Base-by-base conservation (phyloP, 2,329 filamentous ascomycete species). In the Anthostomella pinea region DNA sequence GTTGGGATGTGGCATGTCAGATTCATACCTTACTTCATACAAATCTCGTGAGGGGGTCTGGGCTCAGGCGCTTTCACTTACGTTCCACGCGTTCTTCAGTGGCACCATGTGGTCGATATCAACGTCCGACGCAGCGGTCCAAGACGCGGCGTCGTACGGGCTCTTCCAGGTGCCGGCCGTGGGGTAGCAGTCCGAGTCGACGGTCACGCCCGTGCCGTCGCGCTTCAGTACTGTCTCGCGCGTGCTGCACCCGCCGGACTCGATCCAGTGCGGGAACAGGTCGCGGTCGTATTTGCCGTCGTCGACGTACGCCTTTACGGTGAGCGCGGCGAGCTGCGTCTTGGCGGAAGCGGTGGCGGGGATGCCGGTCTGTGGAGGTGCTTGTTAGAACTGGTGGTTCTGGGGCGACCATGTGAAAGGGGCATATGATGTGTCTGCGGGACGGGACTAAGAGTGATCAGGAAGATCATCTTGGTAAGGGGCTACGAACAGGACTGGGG, bases 81-180 rank as follows among this genome's bases (percentile, higher is more conserved):
- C n/a, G n/a, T 84, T 79, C 86, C 85, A 91, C 5, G 86, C 85
- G 54, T 90, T 87, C 57, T 83, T 82, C 43, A 94, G 60, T 1
- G 87, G 86, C 3, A 94, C 85, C 64, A 93, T 72, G 59, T 93
- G 87, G 59, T 93, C 87, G 41, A 93, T 91, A 50, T 91, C 85
- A 1, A 93, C 60, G 50, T 90, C 83, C 13, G 70, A 75, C 1
- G 85, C 76, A 1, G 69, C 66, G 0, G 77, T 83, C 82, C 83
- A 88, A 1, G 70, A 79, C 1, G 67, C 81, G 11, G 85, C 85
- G 53, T 91, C 87, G 57, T 85, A 93, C 0, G 84, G 83, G 22
- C 77, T 82, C 25, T 59, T 63, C 87, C 87, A 93, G 0, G 67
- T 70, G 4, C 87, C 87, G 3, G 75, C 78, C 0, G 72, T 81